Evolutionary conservation across 1,284 basidiomycete genomes (phyloP).

Genomic region (Bondarzewia mesenterica): DNA sequence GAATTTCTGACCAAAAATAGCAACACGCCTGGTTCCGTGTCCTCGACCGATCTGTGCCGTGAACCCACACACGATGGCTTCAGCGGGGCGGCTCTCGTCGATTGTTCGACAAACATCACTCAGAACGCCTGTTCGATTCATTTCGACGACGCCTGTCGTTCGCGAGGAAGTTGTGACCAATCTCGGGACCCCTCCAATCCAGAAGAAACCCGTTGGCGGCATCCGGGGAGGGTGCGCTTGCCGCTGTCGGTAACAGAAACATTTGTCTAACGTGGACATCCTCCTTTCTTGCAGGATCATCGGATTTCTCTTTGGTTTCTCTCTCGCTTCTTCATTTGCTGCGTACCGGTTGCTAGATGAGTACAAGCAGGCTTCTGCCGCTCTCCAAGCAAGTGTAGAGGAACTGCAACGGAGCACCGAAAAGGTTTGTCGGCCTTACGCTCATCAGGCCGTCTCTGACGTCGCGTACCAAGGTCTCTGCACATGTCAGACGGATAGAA

Average conservation of each 20-base stretch:
- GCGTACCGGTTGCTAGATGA: constrained; percentile 86
- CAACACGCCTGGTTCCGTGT: no score
- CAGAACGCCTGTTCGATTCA: constrained; percentile 25
- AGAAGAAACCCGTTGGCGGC: constrained; percentile 77
- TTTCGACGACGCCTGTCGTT: constrained; percentile 30
- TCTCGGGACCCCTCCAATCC: constrained; percentile 46
- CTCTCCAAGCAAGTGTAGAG: constrained; percentile 80
- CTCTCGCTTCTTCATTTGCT: constrained; percentile 74
- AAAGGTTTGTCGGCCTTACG: constrained; percentile 41
- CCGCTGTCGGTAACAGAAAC: background rate
- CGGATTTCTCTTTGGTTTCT: constrained; percentile 87
- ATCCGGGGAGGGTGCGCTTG: constrained; percentile 72
- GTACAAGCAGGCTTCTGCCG: constrained; percentile 79
- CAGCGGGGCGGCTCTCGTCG: background rate
- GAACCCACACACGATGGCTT: background rate
- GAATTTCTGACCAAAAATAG: background rate
- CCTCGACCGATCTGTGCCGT: no score
- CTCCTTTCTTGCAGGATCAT: constrained; percentile 49
- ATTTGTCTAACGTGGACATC: background rate
- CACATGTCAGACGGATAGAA: constrained; percentile 80
- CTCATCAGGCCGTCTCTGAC: background rate
- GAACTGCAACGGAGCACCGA: constrained; percentile 80
- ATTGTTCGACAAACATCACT: constrained; percentile 4
- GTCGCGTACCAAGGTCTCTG: constrained; percentile 52
- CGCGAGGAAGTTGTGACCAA: constrained; percentile 44